These are phyloP conservation scores for Leucocoprinus birnbaumii DNA, from an alignment of 768 basidiomycete genomes.

Conservation along the genomic window DNA sequence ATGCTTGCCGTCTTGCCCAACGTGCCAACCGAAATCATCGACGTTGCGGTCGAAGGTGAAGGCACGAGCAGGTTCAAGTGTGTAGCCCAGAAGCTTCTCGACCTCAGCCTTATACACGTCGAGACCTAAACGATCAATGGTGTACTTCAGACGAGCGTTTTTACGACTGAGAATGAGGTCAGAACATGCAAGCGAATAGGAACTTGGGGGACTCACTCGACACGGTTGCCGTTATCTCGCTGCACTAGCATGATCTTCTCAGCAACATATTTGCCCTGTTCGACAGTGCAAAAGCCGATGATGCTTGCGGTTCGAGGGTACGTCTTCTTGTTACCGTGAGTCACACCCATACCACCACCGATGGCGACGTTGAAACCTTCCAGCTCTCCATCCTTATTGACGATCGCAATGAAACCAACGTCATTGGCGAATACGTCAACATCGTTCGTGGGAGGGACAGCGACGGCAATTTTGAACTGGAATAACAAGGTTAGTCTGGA, in stretches of 20 bases:
- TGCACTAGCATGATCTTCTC: conserved; percentile 94
- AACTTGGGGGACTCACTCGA: conserved; percentile 58
- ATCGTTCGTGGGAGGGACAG: conserved; percentile 95
- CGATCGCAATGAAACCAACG: conserved; percentile 94
- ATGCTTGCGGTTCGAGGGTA: conserved; percentile 88
- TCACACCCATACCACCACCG: conserved; percentile 99
- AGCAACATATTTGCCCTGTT: conserved; percentile 82
- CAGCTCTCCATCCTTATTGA: conserved; percentile 70
- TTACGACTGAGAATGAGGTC: conserved; percentile 44
- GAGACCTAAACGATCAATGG: conserved; percentile 93
- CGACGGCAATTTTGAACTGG: conserved; percentile 96
- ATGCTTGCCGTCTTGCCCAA: conserved; percentile 82
- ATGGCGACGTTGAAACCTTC: conserved; percentile 91
- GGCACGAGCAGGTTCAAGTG: conserved; percentile 67
- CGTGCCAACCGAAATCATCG: conserved; percentile 94
- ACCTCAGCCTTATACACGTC: conserved; percentile 86
- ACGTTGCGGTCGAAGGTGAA: conserved; percentile 86
- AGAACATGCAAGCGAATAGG: not conserved
- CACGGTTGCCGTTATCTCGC: conserved; percentile 93
- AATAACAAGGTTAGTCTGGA: not conserved
- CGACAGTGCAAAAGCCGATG: conserved; percentile 89
- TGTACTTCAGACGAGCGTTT: conserved; percentile 95
- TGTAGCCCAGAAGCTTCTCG: conserved; percentile 82
- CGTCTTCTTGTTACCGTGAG: conserved; percentile 98
- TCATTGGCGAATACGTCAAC: conserved; percentile 96